phyloP scores from a whole-genome alignment of 306 rosid genomes.

The Sophora flavescens region DNA sequence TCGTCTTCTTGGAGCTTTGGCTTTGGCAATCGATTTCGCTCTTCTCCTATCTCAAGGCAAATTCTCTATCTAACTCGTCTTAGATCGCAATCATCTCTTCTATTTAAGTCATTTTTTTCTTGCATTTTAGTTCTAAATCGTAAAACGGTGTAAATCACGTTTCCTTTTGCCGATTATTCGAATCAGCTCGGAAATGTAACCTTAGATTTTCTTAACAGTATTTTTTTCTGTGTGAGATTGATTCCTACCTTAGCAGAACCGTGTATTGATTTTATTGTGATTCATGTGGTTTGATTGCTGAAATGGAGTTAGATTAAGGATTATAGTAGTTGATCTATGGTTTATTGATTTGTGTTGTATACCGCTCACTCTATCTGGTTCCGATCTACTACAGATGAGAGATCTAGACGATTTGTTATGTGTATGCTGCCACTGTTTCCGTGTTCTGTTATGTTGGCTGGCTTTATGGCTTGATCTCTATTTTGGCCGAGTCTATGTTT shows the following conservation, averaged over 20 bases:
- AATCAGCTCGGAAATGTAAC: not conserved
- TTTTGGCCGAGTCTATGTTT: constrained; percentile 45
- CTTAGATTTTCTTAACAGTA: not conserved
- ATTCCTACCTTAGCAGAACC: not conserved
- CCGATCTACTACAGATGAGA: constrained; percentile 41
- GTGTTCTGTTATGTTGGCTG: not conserved
- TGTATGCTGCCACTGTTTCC: not conserved
- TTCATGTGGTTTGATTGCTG: constrained; percentile 10
- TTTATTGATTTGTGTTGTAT: not conserved
- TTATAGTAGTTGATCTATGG: constrained; percentile 49
- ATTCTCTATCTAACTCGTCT: not conserved
- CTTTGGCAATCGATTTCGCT: not conserved
- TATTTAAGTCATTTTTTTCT: not conserved
- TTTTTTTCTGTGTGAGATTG: not conserved
- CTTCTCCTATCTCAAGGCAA: constrained; percentile 20
- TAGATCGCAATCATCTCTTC: not conserved
- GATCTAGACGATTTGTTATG: constrained; percentile 1
- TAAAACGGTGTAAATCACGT: not conserved
- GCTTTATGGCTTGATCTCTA: constrained; percentile 47
- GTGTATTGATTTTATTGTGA: not conserved
- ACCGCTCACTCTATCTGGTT: not conserved
- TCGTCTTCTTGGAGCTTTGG: not conserved
- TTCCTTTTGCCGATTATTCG: constrained; percentile 4
- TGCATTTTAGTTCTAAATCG: not conserved
- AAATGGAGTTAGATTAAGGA: constrained; percentile 30